Conservation (phyloP, 2,329 filamentous ascomycete genomes). For the Aspergillus thermomutatus region DNA sequence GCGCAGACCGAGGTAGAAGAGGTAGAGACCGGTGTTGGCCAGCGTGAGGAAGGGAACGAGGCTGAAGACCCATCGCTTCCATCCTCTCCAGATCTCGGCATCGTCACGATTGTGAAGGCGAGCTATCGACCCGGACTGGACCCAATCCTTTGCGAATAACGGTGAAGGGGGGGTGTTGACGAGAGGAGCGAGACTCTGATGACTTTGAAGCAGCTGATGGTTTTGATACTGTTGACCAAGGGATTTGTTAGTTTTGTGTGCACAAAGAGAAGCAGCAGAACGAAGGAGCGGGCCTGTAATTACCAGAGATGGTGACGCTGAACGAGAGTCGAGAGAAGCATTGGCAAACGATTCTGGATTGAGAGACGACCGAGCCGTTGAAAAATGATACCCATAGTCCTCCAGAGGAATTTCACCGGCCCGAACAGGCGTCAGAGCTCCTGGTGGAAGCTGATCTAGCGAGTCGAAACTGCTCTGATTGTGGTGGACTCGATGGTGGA, state of each 20-base stretch:
- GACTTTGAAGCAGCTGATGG: neutral
- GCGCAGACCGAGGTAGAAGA: conserved; percentile 50
- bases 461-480: conserved; percentile 19
- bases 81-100: conserved; percentile 34
- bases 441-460: conserved; percentile 11
- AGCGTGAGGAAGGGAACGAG: conserved; percentile 34
- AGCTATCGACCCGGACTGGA: conserved; percentile 36
- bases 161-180: conserved; percentile 29
- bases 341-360: conserved; percentile 21
- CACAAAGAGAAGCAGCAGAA: neutral
- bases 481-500: conserved; percentile 12
- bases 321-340: conserved; percentile 29
- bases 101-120: conserved; percentile 36
- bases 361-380: conserved; percentile 16
- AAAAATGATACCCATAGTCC: conserved; percentile 21
- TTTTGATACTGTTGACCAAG: neutral
- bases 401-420: conserved; percentile 21
- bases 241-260: neutral
- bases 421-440: conserved; percentile 20
- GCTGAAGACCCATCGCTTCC: conserved; percentile 35
- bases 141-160: conserved; percentile 34
- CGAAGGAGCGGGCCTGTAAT: conserved; percentile 22
- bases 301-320: conserved; percentile 31
- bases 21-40: conserved; percentile 33
- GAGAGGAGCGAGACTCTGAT: conserved; percentile 16